Evolutionary conservation across 2,329 filamentous ascomycete species (phyloP), one percentile per base, ranked within the genome.

Genomic region (Fonsecaea nubica): DNA sequence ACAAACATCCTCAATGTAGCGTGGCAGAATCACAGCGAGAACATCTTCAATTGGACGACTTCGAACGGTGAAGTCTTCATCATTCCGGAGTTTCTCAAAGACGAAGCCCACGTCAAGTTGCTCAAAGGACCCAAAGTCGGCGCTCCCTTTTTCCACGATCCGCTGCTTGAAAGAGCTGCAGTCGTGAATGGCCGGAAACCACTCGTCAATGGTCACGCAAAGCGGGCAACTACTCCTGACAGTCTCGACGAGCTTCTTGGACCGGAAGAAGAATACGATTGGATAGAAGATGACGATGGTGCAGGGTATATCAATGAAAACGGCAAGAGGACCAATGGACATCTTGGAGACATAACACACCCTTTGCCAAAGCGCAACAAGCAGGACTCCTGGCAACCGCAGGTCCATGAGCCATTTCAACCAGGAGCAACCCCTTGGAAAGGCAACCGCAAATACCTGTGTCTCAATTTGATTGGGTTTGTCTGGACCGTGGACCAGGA

Each of bases 401-500:
- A 88, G 72, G 86, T 91, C 40, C 96, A 99, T 73, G 87, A 90
- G 61, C 81, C 94, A 1, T 96, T 99, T 77, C 96, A 99, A 77
- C 92, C 94, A 0, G 94, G 95, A 0, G 93, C 93, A 62, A 99
- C 95, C 0, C 94, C 94, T 0, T 99, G 95, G 96, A 88, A 92
- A 69, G 95, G 95, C 1, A 95, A 97, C 77, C 86, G 95, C 69
- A 92, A 94, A 75, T 97, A 99, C 76, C 85, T 99, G 0, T 97
- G 92, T 75, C 86, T 98, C 48, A 98, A 98, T 76, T 82, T 99
- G 66, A 92, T 93, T 61, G 95, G 96, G 0, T 95, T 96, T 75
- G 92, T 97, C 8, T 99, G 95, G 92, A 98, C 94, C 0, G 92
- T 99, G 18, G 92, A 97, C 72, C 95, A 99, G 78, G 93, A 97